Base-by-base conservation (phyloP, 1,139 yeast species). In the Saccharomycopsis phalli region DNA sequence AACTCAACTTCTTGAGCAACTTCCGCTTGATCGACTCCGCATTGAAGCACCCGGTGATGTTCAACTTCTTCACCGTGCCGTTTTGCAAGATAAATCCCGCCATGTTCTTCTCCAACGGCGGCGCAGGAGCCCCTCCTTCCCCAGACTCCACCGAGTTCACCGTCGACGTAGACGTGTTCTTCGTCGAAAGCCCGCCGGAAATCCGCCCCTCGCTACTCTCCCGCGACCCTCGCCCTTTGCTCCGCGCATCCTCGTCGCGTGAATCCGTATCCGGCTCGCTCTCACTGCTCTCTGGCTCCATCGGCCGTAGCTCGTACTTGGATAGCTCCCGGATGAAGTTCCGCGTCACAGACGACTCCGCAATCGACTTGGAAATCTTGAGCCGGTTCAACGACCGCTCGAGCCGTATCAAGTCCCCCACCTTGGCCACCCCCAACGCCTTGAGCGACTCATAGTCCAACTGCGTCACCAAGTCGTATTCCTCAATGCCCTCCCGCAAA, bases 331-430 rank as follows among this genome's bases (percentile, higher is more conserved):
- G 20, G 6, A 42, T 23, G 19, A 44, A 38, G 18, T 51, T 52
- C 2, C 51, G 38, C 17, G 43, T 19, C 4, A 44, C 41, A 17
- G 5, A 8, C n/a, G 27, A 31, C 13, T 23, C 20, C 28, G 61
- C 58, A 23, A 71, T 51, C 11, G 55, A 47, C 20, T 59, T 53
- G 47, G 55, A 56, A n/a, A 73, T 54, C 23, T 54, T 51, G 31
- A 67, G 45, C 41, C 63, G 58, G 40, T 66, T 56, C 26, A 77
- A 62, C 42, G 80, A 76, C 17, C 75, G 62, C 50, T 75, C 76
- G 6, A 84, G 56, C 26, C 80, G 65, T 27, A 91, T 66, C 26
- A 96, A 64, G 56, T 91, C 97, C 1, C 97, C 97, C 7, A 91
- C 71, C 50, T 75, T 80, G 16, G 51, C 50, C n/a, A 91, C 61